These are phyloP conservation scores for Bipolaris oryzae DNA, from an alignment of 2,329 filamentous ascomycete species.

Conservation along the genomic window DNA sequence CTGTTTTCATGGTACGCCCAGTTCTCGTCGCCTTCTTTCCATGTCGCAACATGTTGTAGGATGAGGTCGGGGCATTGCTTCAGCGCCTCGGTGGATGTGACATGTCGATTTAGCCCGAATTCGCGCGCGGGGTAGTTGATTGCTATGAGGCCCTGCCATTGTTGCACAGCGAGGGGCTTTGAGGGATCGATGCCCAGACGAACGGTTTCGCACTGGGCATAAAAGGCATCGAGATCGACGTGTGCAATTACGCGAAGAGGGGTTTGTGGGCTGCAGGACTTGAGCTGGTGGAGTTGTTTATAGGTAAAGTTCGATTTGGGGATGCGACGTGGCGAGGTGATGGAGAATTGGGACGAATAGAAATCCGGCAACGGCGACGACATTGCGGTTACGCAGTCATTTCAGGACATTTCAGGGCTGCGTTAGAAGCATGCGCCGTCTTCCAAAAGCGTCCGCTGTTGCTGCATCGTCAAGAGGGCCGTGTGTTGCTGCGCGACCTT, in stretches of 20 bases:
- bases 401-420: conserved; percentile 12
- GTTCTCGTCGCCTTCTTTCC: conserved; percentile 86
- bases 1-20: conserved; percentile 92
- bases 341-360: conserved; percentile 54
- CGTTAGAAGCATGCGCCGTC: neutral
- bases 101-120: conserved; percentile 79
- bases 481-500: conserved; percentile 10
- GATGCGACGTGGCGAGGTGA: conserved; percentile 41
- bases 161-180: conserved; percentile 87
- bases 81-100: conserved; percentile 79
- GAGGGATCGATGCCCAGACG: conserved; percentile 76
- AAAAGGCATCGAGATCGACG: conserved; percentile 96
- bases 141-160: conserved; percentile 94
- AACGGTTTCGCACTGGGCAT: conserved; percentile 91
- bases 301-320: conserved; percentile 79
- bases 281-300: conserved; percentile 78
- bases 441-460: neutral
- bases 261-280: conserved; percentile 70
- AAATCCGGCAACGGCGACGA: conserved; percentile 58
- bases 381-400: conserved; percentile 33
- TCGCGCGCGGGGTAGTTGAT: conserved; percentile 91
- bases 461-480: conserved; percentile 5
- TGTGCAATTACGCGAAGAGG: conserved; percentile 88
- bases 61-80: conserved; percentile 85
- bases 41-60: conserved; percentile 91